Percentiles rank a stretch among this genome's conserved stretches.
phyloP scores from a whole-genome alignment of 2,329 filamentous ascomycete genomes.

The Ceratocystis papillata region DNA sequence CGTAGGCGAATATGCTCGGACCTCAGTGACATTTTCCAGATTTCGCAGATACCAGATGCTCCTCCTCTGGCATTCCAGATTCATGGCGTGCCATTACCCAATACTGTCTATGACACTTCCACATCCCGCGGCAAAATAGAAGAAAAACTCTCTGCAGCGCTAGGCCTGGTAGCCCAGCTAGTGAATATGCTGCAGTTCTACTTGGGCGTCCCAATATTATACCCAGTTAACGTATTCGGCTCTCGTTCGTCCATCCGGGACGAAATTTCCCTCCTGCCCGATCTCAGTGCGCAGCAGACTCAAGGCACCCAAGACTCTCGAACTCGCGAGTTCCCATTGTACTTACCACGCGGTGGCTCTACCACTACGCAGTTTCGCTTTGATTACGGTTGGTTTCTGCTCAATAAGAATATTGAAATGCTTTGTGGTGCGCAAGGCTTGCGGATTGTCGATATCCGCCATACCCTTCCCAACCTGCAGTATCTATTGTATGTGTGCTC shows the following conservation, averaged over 20 bases:
- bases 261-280: constrained; percentile 50
- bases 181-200: constrained; percentile 72
- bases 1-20: constrained; percentile 80
- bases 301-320: constrained; percentile 30
- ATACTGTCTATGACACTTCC: constrained; percentile 57
- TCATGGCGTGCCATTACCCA: constrained; percentile 64
- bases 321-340: constrained; percentile 69
- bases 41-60: constrained; percentile 49
- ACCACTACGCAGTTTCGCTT: constrained; percentile 71
- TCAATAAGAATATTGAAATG: constrained; percentile 86
- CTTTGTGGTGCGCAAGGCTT: constrained; percentile 57
- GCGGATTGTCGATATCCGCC: constrained; percentile 76
- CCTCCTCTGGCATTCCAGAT: constrained; percentile 73
- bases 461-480: constrained; percentile 87
- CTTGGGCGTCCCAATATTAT: constrained; percentile 65
- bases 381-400: constrained; percentile 90
- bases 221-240: constrained; percentile 60
- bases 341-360: constrained; percentile 51
- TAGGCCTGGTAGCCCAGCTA: constrained; percentile 70
- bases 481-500: constrained; percentile 85
- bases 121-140: constrained; percentile 44
- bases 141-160: constrained; percentile 64
- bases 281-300: constrained; percentile 30
- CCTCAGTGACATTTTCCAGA: constrained; percentile 66
- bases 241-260: constrained; percentile 69